Evolutionary conservation across 441 rosid species (phyloP).

Genomic region (Jatropha multifida): DNA sequence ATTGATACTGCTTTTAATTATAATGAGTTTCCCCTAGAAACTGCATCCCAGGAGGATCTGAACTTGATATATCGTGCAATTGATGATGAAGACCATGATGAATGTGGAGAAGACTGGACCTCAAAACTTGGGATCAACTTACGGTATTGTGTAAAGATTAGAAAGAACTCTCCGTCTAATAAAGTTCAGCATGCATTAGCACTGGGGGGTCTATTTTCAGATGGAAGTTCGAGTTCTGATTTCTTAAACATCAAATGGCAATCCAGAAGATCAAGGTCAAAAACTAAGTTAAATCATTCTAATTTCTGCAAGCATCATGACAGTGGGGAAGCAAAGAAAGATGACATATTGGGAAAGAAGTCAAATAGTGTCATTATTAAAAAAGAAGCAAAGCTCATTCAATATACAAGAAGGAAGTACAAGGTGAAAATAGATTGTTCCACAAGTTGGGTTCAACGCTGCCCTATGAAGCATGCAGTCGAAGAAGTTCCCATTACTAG

Average conservation of each 20-base stretch:
- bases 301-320: conserved; percentile 35
- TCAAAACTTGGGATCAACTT: conserved; percentile 82
- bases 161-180: conserved; percentile 62
- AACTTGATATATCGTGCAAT: conserved; percentile 84
- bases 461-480: conserved; percentile 16
- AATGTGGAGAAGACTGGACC: conserved; percentile 85
- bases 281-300: conserved; percentile 40
- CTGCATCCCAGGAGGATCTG: conserved; percentile 69
- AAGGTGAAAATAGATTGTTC: conserved; percentile 50
- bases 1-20: conserved; percentile 60
- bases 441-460: conserved; percentile 25
- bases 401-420: conserved; percentile 76
- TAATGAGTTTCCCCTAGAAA: conserved; percentile 55
- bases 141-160: conserved; percentile 65
- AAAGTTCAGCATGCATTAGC: conserved; percentile 81
- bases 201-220: conserved; percentile 67
- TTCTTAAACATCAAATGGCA: conserved; percentile 63
- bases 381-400: conserved; percentile 63
- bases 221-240: conserved; percentile 40
- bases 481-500: conserved; percentile 33
- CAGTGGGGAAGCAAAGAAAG: conserved; percentile 38
- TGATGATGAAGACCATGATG: conserved; percentile 58
- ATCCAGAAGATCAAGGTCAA: conserved; percentile 75
- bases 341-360: conserved; percentile 26
- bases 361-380: conserved; percentile 29